Percentiles rank a stretch among this genome's conserved stretches.
Evolutionary conservation across 2,329 filamentous ascomycete genomes (phyloP).

Genomic region (Zymoseptoria brevis): DNA sequence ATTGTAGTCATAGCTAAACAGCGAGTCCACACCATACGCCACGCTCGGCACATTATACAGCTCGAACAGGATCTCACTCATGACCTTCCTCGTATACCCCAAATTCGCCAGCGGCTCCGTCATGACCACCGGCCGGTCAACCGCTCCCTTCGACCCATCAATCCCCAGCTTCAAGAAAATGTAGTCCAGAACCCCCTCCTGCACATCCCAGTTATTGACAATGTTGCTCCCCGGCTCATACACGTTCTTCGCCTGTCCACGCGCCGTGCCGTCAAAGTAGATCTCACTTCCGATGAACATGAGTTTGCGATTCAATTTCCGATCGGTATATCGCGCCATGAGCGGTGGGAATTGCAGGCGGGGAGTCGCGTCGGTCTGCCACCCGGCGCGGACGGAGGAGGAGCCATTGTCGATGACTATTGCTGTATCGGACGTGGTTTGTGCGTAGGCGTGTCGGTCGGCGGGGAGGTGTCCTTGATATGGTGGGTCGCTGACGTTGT

Average conservation of each 20-base stretch:
- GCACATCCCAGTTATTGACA: slow-evolving; percentile 94
- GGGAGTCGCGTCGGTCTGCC: slow-evolving; percentile 84
- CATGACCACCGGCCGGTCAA: slow-evolving; percentile 86
- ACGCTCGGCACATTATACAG: slow-evolving; percentile 86
- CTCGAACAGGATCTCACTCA: slow-evolving; percentile 96
- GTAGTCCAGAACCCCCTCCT: slow-evolving; percentile 92
- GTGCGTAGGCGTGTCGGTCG: slow-evolving; percentile 61
- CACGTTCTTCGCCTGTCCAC: slow-evolving; percentile 80
- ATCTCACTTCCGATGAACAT: slow-evolving; percentile 89
- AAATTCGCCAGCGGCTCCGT: slow-evolving; percentile 92
- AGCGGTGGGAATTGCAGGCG: slow-evolving; percentile 76
- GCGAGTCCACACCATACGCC: slow-evolving; percentile 88
- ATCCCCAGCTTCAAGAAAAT: slow-evolving; percentile 89
- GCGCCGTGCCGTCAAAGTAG: slow-evolving; percentile 86
- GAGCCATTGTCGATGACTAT: slow-evolving; percentile 99
- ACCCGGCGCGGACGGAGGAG: slow-evolving; percentile 81
- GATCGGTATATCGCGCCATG: slow-evolving; percentile 90
- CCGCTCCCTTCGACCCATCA: slow-evolving; percentile 61
- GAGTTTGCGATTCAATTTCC: slow-evolving; percentile 85
- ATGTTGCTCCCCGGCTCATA: slow-evolving; percentile 89
- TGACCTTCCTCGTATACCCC: slow-evolving; percentile 68
- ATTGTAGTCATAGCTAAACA: slow-evolving; percentile 94
- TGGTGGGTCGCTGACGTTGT: slow-evolving; percentile 49
- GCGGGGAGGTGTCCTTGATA: slow-evolving; percentile 52
- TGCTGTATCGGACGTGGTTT: slow-evolving; percentile 56